Conservation (phyloP, 139 green algal species). For the Spirogloea muscicola region DNA sequence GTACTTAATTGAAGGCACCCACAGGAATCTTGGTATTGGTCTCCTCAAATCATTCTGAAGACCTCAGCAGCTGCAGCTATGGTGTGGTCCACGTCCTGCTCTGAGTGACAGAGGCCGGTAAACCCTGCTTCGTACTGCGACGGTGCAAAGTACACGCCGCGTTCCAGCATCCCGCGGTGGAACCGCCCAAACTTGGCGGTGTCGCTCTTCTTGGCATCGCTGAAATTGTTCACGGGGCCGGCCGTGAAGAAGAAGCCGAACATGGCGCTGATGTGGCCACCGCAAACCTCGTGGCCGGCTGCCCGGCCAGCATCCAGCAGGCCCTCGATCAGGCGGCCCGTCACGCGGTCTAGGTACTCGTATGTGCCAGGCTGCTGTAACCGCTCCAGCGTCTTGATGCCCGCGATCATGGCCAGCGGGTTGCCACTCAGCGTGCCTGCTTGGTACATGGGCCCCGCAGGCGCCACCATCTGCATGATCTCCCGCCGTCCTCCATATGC, state of each 20-base stretch:
- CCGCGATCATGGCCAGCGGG: slow-evolving; percentile 93
- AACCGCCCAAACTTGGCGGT: slow-evolving; percentile 88
- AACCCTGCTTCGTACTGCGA: slow-evolving; percentile 91
- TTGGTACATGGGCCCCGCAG: slow-evolving; percentile 93
- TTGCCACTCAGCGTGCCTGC: slow-evolving; percentile 92
- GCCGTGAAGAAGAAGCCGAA: slow-evolving; percentile 98
- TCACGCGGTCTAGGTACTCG: slow-evolving; percentile 77
- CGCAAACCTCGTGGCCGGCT: slow-evolving; percentile 18
- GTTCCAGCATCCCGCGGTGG: slow-evolving; percentile 95
- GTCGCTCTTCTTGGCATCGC: slow-evolving; percentile 80
- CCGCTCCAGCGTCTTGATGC: slow-evolving; percentile 96
- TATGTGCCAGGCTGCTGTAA: slow-evolving; percentile 78
- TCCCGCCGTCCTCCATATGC: slow-evolving; percentile 88
- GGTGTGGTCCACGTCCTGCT: slow-evolving; percentile 91
- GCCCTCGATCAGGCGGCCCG: slow-evolving; percentile 69
- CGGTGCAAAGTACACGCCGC: slow-evolving; percentile 93
- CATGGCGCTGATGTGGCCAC: slow-evolving; percentile 87
- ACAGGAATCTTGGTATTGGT: no score
- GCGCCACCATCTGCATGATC: slow-evolving; percentile 96
- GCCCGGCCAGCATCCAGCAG: slow-evolving; percentile 69
- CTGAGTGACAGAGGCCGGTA: slow-evolving; percentile 87
- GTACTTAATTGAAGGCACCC: no score
- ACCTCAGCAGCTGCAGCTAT: slow-evolving; percentile 74
- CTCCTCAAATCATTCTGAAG: slow-evolving; percentile 42
- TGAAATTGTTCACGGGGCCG: slow-evolving; percentile 79